These are phyloP conservation scores for Penicillium aurantiogriseum DNA, from an alignment of 2,329 filamentous ascomycete species.

Conservation along the genomic window DNA sequence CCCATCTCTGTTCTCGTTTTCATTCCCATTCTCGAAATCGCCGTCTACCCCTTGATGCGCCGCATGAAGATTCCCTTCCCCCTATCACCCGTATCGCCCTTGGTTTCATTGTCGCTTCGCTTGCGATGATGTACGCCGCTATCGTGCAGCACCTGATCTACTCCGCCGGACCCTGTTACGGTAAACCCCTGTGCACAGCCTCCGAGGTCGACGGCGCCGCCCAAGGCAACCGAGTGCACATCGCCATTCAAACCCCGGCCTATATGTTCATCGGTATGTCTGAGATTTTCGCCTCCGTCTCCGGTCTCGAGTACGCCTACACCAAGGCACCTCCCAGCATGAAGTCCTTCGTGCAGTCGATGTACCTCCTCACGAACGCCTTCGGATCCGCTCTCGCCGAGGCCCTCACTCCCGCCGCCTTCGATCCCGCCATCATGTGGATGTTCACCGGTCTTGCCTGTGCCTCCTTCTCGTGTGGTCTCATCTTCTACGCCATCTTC, in stretches of 20 bases:
- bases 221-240: slow-evolving; percentile 44
- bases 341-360: slow-evolving; percentile 60
- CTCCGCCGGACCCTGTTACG: slow-evolving; percentile 53
- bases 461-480: slow-evolving; percentile 50
- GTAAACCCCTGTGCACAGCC: slow-evolving; percentile 36
- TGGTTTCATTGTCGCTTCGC: slow-evolving; percentile 65
- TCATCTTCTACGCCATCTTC: slow-evolving; percentile 55
- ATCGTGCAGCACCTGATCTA: slow-evolving; percentile 59
- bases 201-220: slow-evolving; percentile 33
- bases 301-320: slow-evolving; percentile 70
- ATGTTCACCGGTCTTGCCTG: slow-evolving; percentile 61
- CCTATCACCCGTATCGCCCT: slow-evolving; percentile 73
- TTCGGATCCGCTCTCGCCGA: slow-evolving; percentile 60
- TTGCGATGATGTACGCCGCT: slow-evolving; percentile 63
- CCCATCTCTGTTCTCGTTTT: slow-evolving; percentile 73
- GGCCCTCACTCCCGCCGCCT: slow-evolving; percentile 59
- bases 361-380: slow-evolving; percentile 59
- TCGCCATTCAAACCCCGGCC: slow-evolving; percentile 46
- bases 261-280: slow-evolving; percentile 49
- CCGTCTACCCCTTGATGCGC: slow-evolving; percentile 68
- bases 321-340: slow-evolving; percentile 70
- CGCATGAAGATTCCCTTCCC: slow-evolving; percentile 63
- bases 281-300: slow-evolving; percentile 64
- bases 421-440: slow-evolving; percentile 66
- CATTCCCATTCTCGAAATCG: slow-evolving; percentile 67